These are phyloP conservation scores for Trypanosomatidae sp. DNA, from an alignment of 208 protist species.

Conservation along the genomic window DNA sequence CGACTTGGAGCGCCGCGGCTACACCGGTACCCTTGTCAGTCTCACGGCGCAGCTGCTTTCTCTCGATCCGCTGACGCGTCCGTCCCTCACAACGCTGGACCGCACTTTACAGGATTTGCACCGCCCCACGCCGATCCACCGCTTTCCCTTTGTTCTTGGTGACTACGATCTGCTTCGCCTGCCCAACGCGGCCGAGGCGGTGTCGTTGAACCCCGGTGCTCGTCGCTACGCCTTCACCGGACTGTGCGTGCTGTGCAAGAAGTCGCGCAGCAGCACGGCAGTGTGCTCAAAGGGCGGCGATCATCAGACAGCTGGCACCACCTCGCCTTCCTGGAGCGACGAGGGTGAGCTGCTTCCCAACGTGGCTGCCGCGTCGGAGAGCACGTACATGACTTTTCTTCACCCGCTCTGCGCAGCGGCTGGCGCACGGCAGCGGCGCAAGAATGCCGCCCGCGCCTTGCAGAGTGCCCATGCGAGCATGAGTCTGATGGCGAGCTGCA, in stretches of 20 bases:
- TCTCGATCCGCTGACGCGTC: constrained; percentile 62
- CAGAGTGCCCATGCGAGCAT: constrained; percentile 10
- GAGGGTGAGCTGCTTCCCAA: constrained; percentile 65
- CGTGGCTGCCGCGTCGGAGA: constrained; percentile 10
- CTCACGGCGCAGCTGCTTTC: constrained; percentile 60
- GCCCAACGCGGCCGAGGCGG: constrained; percentile 18
- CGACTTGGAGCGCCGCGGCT: constrained; percentile 44
- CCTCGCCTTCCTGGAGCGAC: constrained; percentile 57
- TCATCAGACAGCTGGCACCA: constrained; percentile 41
- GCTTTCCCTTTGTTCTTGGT: constrained; percentile 76
- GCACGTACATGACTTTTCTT: constrained; percentile 55
- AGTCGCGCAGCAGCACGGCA: constrained; percentile 24
- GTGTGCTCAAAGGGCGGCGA: constrained; percentile 35
- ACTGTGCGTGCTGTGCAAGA: constrained; percentile 52
- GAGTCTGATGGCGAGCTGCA: neutral
- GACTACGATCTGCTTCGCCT: constrained; percentile 55
- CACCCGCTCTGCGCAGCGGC: constrained; percentile 42
- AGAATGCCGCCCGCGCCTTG: constrained; percentile 39
- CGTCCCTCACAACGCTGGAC: constrained; percentile 41
- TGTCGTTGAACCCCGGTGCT: constrained; percentile 50
- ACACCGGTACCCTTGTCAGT: constrained; percentile 45
- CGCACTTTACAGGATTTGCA: constrained; percentile 57
- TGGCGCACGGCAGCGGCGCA: constrained; percentile 41
- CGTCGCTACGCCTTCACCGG: constrained; percentile 48
- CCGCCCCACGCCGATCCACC: constrained; percentile 48